Percentiles rank a stretch among this genome's conserved stretches.
phyloP scores from a whole-genome alignment of 331 rosid species.

The Dryas integrifolia region DNA sequence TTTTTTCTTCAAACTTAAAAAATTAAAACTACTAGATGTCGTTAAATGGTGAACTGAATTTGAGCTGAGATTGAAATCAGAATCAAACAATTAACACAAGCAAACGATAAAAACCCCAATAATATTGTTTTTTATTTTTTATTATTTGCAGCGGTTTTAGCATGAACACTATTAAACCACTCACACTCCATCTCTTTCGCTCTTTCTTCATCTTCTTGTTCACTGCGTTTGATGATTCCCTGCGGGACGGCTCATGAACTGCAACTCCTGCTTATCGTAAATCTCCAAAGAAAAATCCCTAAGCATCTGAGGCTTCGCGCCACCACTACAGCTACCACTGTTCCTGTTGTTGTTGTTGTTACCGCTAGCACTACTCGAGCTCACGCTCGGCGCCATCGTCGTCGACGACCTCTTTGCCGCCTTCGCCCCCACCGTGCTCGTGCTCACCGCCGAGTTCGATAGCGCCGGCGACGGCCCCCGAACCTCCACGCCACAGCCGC shows the following conservation, averaged over 20 bases:
- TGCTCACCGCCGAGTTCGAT: slow-evolving; percentile 35
- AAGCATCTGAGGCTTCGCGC: slow-evolving; percentile 42
- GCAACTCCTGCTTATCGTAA: slow-evolving; percentile 63
- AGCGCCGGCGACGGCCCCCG: slow-evolving; percentile 1
- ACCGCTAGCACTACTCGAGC: slow-evolving; percentile 25
- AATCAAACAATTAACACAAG: not conserved
- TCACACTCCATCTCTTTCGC: not conserved
- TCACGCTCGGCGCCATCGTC: slow-evolving; percentile 54
- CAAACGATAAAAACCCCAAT: not conserved
- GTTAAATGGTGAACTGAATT: too few relatives aligned
- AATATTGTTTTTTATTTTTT: not conserved
- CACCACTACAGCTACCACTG: slow-evolving; percentile 7
- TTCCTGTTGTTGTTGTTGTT: slow-evolving; percentile 5
- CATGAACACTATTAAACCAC: not conserved
- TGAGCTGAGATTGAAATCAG: too few relatives aligned
- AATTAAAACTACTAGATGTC: too few relatives aligned
- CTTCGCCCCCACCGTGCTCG: slow-evolving; percentile 49
- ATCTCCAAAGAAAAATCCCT: slow-evolving; percentile 61
- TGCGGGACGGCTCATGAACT: slow-evolving; percentile 46
- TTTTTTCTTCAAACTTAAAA: too few relatives aligned
- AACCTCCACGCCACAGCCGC: slow-evolving; percentile 3
- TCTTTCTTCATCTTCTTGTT: not conserved
- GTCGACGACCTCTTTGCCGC: slow-evolving; percentile 41
- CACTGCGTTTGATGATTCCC: slow-evolving; percentile 7
- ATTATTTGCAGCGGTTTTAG: not conserved